Evolutionary conservation across 129 eudicot species (phyloP), one percentile per base, ranked within the genome.

Genomic region (Pseudognaphalium luteoalbum): DNA sequence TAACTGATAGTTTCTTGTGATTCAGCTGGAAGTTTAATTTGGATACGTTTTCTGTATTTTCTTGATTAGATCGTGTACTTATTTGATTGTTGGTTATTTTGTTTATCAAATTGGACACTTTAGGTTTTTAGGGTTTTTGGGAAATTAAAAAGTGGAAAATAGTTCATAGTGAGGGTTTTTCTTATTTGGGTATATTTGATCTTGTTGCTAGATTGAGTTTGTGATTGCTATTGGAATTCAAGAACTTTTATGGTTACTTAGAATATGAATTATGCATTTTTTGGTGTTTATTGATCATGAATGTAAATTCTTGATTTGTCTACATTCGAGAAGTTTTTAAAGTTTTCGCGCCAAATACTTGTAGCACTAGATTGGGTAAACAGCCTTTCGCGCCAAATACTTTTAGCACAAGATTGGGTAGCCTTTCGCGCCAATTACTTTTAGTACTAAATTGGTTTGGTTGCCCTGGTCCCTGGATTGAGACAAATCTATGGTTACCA

Each of bases 51-150:
- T 59, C 32, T 64, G 41, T 39, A 3, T 42, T 69, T 29, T 29
- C 41, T 44, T 35, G 28, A 50, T 79, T 79, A 42, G 67, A 39
- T 72, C 34, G 33, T 61, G 8, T 30, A 19, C 33, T 59, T 63
- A 15, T 12, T 44, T 60, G 25, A 20, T 62, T 32, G 39, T 54
- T 61, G 54, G 57, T 56, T 44, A 52, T 37, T 76, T 68, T 68
- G 50, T 33, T 63, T 35, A 37, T 34, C 3, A 64, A 35, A 58
- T 35, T 79, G 64, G 73, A 66, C 30, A 41, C 7, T 72, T 60
- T 69, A 41, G 70, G 75, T 37, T 54, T 7, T 73, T 80, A 73
- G 79, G 83, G 74, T 65, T 73, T 80, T 39, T 56, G 37, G 74
- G 61, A 44, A 8, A 9, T 8, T 9, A 41, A 41, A 5, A 9